phyloP scores from a whole-genome alignment of 441 rosid genomes.

The Syzygium syzygioides region DNA sequence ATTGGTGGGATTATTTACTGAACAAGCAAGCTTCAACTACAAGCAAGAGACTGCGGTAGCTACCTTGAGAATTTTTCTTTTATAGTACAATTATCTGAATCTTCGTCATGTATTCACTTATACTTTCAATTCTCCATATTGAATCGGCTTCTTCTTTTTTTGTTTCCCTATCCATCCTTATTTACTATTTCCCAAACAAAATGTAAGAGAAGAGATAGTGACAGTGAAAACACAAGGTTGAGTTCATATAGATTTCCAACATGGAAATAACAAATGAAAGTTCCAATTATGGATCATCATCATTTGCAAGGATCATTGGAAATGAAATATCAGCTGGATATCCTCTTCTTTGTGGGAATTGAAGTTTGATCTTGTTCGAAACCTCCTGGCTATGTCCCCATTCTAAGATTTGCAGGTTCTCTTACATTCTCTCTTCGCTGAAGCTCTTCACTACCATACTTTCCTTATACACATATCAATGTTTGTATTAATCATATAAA shows the following conservation, averaged over 20 bases:
- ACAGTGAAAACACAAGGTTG: not conserved
- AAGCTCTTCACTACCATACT: not conserved
- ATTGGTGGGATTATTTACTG: not conserved
- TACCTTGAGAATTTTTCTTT: not conserved
- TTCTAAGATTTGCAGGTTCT: not conserved
- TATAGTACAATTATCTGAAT: not conserved
- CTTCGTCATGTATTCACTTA: not conserved
- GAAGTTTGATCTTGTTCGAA: not conserved
- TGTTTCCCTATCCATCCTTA: not conserved
- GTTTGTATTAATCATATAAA: not conserved
- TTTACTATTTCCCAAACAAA: not conserved
- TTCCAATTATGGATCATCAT: not conserved
- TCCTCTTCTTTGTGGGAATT: not conserved
- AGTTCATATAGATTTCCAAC: not conserved
- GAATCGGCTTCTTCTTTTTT: not conserved
- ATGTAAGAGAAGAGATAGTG: not conserved
- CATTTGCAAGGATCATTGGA: not conserved
- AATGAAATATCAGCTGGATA: not conserved
- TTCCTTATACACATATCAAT: not conserved
- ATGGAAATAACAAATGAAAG: not conserved
- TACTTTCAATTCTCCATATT: not conserved
- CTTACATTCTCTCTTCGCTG: conserved; percentile 1
- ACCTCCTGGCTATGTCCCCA: conserved; percentile 1
- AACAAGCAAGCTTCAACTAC: not conserved
- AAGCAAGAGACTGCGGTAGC: not conserved